Percentiles rank a stretch among this genome's conserved stretches.
These are phyloP conservation scores for Simplicillium sp. DNA, from an alignment of 2,329 filamentous ascomycete species.

Conservation along the genomic window DNA sequence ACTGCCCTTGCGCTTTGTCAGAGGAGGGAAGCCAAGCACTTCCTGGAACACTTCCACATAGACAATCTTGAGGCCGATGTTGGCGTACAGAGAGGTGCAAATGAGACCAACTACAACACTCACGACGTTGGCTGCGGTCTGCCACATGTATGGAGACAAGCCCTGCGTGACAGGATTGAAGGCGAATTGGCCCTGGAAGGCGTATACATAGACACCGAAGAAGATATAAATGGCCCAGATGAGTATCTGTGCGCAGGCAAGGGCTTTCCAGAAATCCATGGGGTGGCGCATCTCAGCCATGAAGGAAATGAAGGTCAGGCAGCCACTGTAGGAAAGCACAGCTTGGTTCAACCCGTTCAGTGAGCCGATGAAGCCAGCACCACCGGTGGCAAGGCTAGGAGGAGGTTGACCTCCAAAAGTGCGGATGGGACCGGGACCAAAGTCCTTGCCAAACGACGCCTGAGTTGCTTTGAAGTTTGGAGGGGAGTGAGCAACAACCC, in stretches of 20 bases:
- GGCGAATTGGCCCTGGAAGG: slow-evolving; percentile 36
- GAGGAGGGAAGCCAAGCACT: slow-evolving; percentile 33
- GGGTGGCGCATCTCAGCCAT: slow-evolving; percentile 39
- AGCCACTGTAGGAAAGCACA: slow-evolving; percentile 41
- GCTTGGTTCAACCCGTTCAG: neutral
- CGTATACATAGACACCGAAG: slow-evolving; percentile 31
- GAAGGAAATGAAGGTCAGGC: slow-evolving; percentile 46
- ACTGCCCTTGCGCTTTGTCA: slow-evolving; percentile 37
- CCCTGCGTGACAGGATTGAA: slow-evolving; percentile 32
- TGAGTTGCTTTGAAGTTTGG: slow-evolving; percentile 33
- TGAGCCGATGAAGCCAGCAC: slow-evolving; percentile 18
- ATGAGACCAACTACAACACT: slow-evolving; percentile 31
- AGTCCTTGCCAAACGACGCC: slow-evolving; percentile 15
- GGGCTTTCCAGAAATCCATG: slow-evolving; percentile 30
- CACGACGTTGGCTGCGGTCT: slow-evolving; percentile 33
- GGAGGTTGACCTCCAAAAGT: slow-evolving; percentile 26
- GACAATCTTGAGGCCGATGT: slow-evolving; percentile 43
- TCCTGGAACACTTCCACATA: slow-evolving; percentile 42
- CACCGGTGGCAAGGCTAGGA: slow-evolving; percentile 27
- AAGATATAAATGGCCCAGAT: slow-evolving; percentile 29
- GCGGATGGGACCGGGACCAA: slow-evolving; percentile 17
- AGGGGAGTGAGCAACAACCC: slow-evolving; percentile 32
- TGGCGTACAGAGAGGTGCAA: slow-evolving; percentile 32
- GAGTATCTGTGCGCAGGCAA: slow-evolving; percentile 26
- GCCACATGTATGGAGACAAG: slow-evolving; percentile 27